Base-by-base conservation (phyloP, 768 basidiomycete species). In the Scleroderma citrinum region DNA sequence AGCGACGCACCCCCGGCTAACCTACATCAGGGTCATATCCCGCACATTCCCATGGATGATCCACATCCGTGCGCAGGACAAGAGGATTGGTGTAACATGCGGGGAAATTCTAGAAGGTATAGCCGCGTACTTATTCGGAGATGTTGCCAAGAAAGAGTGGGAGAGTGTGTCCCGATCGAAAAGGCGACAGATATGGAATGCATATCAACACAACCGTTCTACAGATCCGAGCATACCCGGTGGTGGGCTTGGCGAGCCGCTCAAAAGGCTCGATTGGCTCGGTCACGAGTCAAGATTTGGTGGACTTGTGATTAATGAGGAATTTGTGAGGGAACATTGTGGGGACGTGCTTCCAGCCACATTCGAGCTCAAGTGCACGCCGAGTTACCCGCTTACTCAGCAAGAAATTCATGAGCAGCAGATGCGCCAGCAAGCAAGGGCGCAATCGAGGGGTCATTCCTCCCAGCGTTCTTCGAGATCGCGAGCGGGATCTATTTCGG, bases 231-330 rank as follows among this genome's bases (percentile, higher is more conserved):
- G 78, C 42, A 85, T 82, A 2, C 87, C 88, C 1, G 88, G 88
- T 0, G 88, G 86, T 0, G 65, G 67, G 36, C 73, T 90, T 3
- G 80, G 78, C 7, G 71, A 76, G 42, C 81, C 81, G 8, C 71
- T 90, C 63, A 76, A 79, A 54, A 69, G 82, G 46, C 67, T 85
- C 46, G 88, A 91, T 59, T 89, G 78, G 70, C 69, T 91, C 29
- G 71, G 78, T 7, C 63, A 69, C 42, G 61, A 76, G 46, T 78
- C 79, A 29, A 73, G 77, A 65, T 90, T 78, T 55, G 86, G 81
- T 2, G 88, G 88, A 8, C 62, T 89, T 23, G 56, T 64, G 47
- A 20, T 59, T 16, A 76, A 80, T 57, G 75, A 78, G 10, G 46
- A 60, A 10, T 56, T 71, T 24, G 71, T 81, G 41, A 65, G 60